These are phyloP conservation scores for Keithomyces neogunnii DNA, from an alignment of 2,329 filamentous ascomycete genomes.

Conservation along the genomic window DNA sequence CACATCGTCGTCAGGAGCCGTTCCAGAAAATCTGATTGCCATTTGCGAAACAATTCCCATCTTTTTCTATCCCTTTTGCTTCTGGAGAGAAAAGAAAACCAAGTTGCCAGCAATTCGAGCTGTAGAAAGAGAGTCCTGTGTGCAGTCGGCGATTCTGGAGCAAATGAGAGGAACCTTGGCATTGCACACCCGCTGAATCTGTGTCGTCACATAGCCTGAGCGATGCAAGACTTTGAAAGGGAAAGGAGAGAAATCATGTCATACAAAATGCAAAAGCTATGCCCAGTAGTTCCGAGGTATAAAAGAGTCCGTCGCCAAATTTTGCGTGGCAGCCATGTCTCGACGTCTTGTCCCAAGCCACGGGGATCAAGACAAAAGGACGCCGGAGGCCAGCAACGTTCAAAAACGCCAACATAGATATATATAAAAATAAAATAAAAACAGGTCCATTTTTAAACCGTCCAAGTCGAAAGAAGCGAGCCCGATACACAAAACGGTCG, in stretches of 20 bases:
- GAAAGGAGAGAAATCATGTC: background rate
- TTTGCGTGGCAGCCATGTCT: background rate
- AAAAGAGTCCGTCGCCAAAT: background rate
- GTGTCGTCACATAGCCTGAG: background rate
- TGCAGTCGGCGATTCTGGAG: background rate
- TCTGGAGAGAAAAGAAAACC: background rate
- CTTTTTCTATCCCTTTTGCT: background rate
- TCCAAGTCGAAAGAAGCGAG: background rate
- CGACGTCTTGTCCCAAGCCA: background rate
- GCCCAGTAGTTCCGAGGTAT: slow-evolving; percentile 6
- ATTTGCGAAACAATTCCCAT: background rate
- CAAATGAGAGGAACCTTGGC: background rate
- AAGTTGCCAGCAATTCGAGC: background rate
- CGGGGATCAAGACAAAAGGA: too few species aligned
- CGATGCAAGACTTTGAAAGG: background rate
- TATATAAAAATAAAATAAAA: background rate
- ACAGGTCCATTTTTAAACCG: too few species aligned
- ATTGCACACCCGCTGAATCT: background rate
- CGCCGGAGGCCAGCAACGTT: background rate
- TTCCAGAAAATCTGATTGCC: background rate
- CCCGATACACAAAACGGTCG: background rate
- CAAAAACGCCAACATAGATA: background rate
- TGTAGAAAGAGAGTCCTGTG: background rate
- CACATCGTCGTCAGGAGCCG: background rate
- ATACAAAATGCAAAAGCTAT: slow-evolving; percentile 4